Evolutionary conservation across 2,329 filamentous ascomycete genomes (phyloP), one percentile per base, ranked within the genome.

Genomic region (Aphanocladium album): DNA sequence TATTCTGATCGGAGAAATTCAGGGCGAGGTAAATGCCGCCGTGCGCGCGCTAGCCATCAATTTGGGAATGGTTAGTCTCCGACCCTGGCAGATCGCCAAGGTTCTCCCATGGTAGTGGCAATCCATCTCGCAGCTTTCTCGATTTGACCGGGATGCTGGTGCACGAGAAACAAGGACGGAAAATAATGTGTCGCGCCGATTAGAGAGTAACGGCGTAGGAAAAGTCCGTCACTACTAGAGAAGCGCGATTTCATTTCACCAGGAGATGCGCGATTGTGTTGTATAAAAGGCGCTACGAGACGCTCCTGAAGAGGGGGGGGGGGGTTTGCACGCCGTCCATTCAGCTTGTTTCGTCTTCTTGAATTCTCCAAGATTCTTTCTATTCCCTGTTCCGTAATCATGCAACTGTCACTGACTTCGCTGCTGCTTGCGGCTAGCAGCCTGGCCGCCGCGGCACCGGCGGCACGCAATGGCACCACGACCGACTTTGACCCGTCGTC

Each of bases 401-500:
- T n/a, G n/a, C n/a, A n/a, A n/a, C n/a, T 23, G 21, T 23, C 43
- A 4, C 5, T 46, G 9, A 46, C 43, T 19, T 46, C 21, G 43
- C 43, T 46, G 43, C 43, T 46, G 11, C 43, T 46, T 5, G 43
- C n/a, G 21, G 43, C 21, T 9, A 50, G 47, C 47, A 33, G 47
- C 25, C 25, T 33, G 25, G 47, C 25, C 25, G 12, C 25, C 25
- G 47, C 47, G 25, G 25, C 47, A 5, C 23, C 23, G 25, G 47
- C 47, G 2, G n/a, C 33, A 7, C 27, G 23, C 51, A 37, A 23
- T 14, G n/a, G 3, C 33, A 39, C 33, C 35, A 47, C 14, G 19
- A 21, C 17, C 14, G 46, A 52, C 56, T 59, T 59, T 30, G 56
- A 59, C 25, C 56, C 56, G 30, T 37, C 45, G 9, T 35, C 33